These are phyloP conservation scores for Physcia stellaris DNA, from an alignment of 495 filamentous ascomycete species.

Conservation along the genomic window DNA sequence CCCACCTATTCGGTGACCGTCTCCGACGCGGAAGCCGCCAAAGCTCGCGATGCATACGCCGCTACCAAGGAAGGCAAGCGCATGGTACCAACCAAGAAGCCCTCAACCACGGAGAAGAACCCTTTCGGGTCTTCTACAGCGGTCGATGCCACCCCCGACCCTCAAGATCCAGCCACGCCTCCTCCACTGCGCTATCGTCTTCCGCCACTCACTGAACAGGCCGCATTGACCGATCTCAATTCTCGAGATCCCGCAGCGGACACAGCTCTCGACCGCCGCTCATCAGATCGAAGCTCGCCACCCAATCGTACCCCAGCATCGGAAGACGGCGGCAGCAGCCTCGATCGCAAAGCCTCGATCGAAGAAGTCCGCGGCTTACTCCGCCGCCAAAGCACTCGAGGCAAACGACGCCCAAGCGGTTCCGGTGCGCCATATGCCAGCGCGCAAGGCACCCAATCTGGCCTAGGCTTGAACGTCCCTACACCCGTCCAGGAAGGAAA, in stretches of 20 bases:
- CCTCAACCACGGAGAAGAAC: slow-evolving; percentile 15
- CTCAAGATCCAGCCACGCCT: slow-evolving; percentile 15
- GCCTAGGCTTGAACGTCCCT: too few species aligned
- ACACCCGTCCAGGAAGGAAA: too few species aligned
- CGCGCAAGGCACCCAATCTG: slow-evolving; percentile 3
- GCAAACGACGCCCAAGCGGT: slow-evolving; percentile 24
- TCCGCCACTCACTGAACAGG: slow-evolving; percentile 24
- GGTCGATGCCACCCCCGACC: slow-evolving; percentile 22
- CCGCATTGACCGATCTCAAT: slow-evolving; percentile 31
- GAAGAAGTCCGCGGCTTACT: slow-evolving; percentile 24
- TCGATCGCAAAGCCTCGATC: slow-evolving; percentile 17
- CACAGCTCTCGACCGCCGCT: slow-evolving; percentile 17
- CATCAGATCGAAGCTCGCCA: slow-evolving; percentile 6
- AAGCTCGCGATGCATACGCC: slow-evolving; percentile 43
- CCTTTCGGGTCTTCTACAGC: slow-evolving; percentile 21
- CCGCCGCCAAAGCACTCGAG: slow-evolving; percentile 24
- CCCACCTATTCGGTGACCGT: slow-evolving; percentile 65
- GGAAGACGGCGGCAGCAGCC: slow-evolving; percentile 3
- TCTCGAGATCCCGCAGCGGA: slow-evolving; percentile 29
- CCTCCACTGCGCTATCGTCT: slow-evolving; percentile 22
- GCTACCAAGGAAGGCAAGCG: slow-evolving; percentile 49
- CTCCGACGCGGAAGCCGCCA: slow-evolving; percentile 45
- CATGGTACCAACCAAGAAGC: slow-evolving; percentile 37
- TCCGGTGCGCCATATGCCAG: slow-evolving; percentile 7
- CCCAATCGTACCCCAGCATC: slow-evolving; percentile 10